phyloP scores from a whole-genome alignment of 1,139 yeast species.

The Blastobotrys illinoisensis region DNA sequence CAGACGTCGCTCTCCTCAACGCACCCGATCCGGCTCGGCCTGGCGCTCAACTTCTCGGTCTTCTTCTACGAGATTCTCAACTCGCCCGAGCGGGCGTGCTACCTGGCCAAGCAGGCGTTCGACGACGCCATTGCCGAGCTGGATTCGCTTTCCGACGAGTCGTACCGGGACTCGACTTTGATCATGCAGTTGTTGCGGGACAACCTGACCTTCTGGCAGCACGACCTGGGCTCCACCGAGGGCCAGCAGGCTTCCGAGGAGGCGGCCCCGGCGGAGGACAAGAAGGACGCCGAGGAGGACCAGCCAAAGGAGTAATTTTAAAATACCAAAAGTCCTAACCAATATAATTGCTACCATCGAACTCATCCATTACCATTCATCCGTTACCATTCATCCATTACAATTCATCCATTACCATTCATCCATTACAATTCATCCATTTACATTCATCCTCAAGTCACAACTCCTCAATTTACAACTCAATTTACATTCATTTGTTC shows the following conservation, averaged over 20 bases:
- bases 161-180: conserved; percentile 96
- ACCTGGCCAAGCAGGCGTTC: conserved; percentile 97
- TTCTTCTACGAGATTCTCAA: conserved; percentile 97
- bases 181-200: conserved; percentile 99
- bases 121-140: conserved; percentile 99
- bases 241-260: conserved; percentile 1
- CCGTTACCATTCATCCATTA: too few species aligned
- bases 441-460: too few species aligned
- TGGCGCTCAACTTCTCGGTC: conserved; percentile 95
- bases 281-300: conserved; percentile 7
- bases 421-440: too few species aligned
- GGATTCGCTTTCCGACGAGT: conserved; percentile 96
- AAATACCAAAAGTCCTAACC: too few species aligned
- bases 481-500: too few species aligned
- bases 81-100: conserved; percentile 99
- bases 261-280: conserved; percentile 5
- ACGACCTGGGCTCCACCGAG: conserved; percentile 59
- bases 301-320: not conserved
- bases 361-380: too few species aligned
- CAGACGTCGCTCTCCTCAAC: conserved; percentile 98
- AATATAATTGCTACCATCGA: too few species aligned
- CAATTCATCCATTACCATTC: too few species aligned
- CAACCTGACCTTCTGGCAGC: conserved; percentile 97
- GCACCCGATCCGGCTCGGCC: conserved; percentile 97
- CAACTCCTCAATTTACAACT: too few species aligned